A percentile compares a stretch with the other conserved stretches of the same genome.
Conservation (phyloP, 108 stramenopile species). For the Skeletonema potamos region DNA sequence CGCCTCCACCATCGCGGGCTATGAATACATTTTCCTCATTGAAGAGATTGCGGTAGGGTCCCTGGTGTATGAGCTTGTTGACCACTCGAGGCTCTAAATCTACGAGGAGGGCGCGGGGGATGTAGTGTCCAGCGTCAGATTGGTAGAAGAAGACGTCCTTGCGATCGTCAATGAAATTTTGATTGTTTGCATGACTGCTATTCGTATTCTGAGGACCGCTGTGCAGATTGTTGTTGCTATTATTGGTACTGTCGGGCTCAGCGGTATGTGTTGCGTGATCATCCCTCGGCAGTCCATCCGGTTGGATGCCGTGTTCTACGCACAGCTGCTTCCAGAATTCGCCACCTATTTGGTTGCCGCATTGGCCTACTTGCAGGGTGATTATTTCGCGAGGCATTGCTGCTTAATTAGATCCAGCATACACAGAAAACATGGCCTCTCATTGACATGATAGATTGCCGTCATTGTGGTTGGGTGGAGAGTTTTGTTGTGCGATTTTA, state of each 20-base stretch:
- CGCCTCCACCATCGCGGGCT: slow-evolving; percentile 96
- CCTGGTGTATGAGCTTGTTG: slow-evolving; percentile 81
- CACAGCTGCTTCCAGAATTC: slow-evolving; percentile 99
- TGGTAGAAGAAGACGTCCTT: slow-evolving; percentile 99
- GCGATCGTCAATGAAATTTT: slow-evolving; percentile 83
- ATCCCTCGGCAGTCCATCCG: slow-evolving; percentile 89
- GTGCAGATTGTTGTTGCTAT: neutral
- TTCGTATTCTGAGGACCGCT: neutral
- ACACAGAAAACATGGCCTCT: too few species aligned
- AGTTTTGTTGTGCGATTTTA: too few species aligned
- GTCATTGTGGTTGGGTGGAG: too few species aligned
- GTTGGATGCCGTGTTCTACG: slow-evolving; percentile 96
- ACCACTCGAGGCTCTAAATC: slow-evolving; percentile 98
- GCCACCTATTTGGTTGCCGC: slow-evolving; percentile 98
- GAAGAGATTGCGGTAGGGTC: slow-evolving; percentile 80
- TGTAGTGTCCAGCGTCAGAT: slow-evolving; percentile 77
- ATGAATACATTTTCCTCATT: slow-evolving; percentile 98
- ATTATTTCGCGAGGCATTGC: slow-evolving; percentile 98
- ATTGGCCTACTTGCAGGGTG: slow-evolving; percentile 98
- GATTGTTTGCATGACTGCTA: too few species aligned
- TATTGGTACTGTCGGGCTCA: slow-evolving; percentile 11
- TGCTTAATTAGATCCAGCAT: too few species aligned
- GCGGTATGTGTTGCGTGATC: slow-evolving; percentile 22
- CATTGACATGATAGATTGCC: too few species aligned
- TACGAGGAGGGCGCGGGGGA: slow-evolving; percentile 94